Percentiles rank a stretch among this genome's conserved stretches.
phyloP scores from a whole-genome alignment of 352 stramenopile genomes.

The Albugo laibachii region DNA sequence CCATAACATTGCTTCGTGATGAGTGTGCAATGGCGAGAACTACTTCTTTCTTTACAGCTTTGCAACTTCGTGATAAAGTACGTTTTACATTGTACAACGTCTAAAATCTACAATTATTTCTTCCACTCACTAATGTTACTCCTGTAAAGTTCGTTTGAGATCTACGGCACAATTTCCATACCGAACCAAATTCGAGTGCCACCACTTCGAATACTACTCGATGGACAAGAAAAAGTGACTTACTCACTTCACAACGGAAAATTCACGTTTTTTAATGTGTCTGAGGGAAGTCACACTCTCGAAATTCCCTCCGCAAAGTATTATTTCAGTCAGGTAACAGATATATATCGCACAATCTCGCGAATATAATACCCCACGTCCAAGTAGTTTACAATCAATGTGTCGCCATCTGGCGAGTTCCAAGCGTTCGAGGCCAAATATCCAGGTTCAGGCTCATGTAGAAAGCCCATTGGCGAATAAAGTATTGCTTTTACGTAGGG shows the following conservation, averaged over 20 bases:
- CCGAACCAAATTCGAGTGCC: conserved; percentile 21
- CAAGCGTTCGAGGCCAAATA: conserved; percentile 68
- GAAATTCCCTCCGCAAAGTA: conserved; percentile 41
- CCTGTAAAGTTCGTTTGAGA: background rate
- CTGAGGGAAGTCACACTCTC: conserved; percentile 46
- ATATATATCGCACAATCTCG: too few species aligned
- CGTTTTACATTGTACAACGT: too few species aligned
- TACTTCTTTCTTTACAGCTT: too few species aligned
- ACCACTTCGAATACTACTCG: conserved; percentile 43
- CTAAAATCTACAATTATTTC: too few species aligned
- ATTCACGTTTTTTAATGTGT: conserved; percentile 58
- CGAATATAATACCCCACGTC: background rate
- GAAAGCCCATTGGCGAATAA: background rate
- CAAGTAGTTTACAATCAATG: conserved; percentile 30
- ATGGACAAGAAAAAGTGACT: conserved; percentile 46
- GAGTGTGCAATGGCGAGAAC: too few species aligned
- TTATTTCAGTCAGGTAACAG: conserved; percentile 40
- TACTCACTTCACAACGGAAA: conserved; percentile 41
- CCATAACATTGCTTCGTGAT: too few species aligned
- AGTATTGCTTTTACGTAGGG: conserved; percentile 1
- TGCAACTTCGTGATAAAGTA: too few species aligned
- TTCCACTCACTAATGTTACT: too few species aligned
- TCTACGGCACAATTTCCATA: conserved; percentile 1
- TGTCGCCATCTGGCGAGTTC: conserved; percentile 26
- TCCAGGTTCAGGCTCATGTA: conserved; percentile 14